Percentiles rank a stretch among this genome's conserved stretches.
These are phyloP conservation scores for Conidiobolus incongruus DNA, from an alignment of 371 early-diverging fungal genomes.

Conservation along the genomic window DNA sequence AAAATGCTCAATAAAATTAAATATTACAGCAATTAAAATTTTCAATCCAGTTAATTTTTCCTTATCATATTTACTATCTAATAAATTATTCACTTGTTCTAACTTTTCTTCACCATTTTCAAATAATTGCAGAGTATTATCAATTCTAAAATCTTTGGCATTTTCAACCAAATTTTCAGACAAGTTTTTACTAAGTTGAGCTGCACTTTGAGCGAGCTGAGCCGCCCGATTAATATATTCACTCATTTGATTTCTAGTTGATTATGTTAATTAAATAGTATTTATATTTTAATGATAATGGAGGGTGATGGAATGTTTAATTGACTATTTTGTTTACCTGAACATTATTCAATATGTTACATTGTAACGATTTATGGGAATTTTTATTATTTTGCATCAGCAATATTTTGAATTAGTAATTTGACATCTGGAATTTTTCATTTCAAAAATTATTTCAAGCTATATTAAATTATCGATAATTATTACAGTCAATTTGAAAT, in stretches of 20 bases:
- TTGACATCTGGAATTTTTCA: no score
- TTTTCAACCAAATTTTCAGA: constrained; percentile 68
- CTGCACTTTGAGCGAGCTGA: constrained; percentile 56
- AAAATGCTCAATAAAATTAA: background rate
- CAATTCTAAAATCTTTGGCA: constrained; percentile 65
- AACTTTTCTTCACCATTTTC: constrained; percentile 70
- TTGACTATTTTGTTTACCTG: no score
- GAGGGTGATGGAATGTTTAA: no score
- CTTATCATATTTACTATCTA: constrained; percentile 68
- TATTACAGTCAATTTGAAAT: no score
- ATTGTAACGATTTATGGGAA: no score
- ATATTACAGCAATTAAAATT: constrained; percentile 60
- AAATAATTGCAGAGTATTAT: constrained; percentile 50
- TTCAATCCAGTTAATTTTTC: constrained; percentile 82
- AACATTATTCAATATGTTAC: no score
- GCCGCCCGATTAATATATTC: constrained; percentile 54
- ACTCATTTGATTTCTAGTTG: constrained; percentile 12
- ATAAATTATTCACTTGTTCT: constrained; percentile 41
- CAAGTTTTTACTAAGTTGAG: constrained; percentile 58
- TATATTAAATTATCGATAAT: no score
- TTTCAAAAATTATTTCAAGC: no score
- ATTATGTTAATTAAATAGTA: no score
- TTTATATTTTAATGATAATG: no score
- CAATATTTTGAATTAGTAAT: no score
- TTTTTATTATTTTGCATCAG: no score